Base-by-base conservation (phyloP, 1,284 basidiomycete species). In the Cutaneotrichosporon arboriforme region DNA sequence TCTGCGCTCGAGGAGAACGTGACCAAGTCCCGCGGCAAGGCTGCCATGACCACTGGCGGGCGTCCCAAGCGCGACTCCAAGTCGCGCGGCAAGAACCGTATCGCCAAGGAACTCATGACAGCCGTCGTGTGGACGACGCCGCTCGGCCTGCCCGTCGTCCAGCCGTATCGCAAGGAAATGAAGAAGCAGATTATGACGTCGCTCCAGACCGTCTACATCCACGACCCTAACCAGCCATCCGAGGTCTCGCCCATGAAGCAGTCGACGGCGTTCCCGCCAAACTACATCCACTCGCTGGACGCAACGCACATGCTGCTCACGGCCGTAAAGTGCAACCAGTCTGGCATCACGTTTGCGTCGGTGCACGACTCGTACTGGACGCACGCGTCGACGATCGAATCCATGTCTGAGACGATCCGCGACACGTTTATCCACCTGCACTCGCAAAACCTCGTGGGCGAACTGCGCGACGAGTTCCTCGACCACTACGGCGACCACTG, bases 361-460 rank as follows among this genome's bases (percentile, higher is more conserved):
- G 96, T 98, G 13, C 94, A 99, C 74, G 96, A 99, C 72, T 97
- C 92, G 1, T 99, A 97, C 78, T 99, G 94, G 94, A 97, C 94
- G 8, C 94, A 99, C 70, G 88, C 94, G 0, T 82, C 79, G 36
- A 83, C 82, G 58, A 88, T 97, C 56, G 90, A 97, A 73, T 78
- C 83, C 51, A 96, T 99, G 91, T 89, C 88, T 0, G 80, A 80
- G 45, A 81, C 88, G 63, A 93, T 98, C 63, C 86, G 94, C 26
- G 88, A 94, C 47, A 90, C 90, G 0, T 98, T 98, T 73, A 88
- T 98, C 59, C 84, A 87, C 4, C 79, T 98, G 10, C 94, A 98
- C 73, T 86, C 85, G 18, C 86, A 88, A 18, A 84, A 94, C 69
- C 84, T 97, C 22, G 81, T 97, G 22, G 74, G 74, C 21, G 70